Base-by-base conservation (phyloP, 2,329 filamentous ascomycete species). In the Colletotrichum ledebouriae region DNA sequence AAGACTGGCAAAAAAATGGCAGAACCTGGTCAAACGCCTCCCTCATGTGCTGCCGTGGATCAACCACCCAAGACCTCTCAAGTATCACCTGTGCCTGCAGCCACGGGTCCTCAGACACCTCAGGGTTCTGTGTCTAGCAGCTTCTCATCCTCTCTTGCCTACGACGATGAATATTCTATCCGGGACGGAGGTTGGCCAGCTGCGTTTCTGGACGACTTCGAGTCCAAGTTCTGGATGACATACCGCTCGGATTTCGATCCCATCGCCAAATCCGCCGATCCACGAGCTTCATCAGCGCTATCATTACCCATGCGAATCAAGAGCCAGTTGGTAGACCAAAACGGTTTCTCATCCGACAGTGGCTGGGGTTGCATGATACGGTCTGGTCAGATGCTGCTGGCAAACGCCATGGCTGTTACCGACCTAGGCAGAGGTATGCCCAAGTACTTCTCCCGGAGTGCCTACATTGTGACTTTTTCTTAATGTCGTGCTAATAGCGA, bases 321-420 rank as follows among this genome's bases (percentile, higher is more conserved):
- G 75, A 94, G 86, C 61, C 92, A 94, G 75, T 82, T 98, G 6
- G 86, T 89, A 11, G 93, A 97, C 56, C 88, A 93, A 65, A 85
- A 86, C 29, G 94, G 93, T 4, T 99, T 98, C 79, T 92, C 93
- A 11, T 95, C 94, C 2, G 96, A 99, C 78, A 94, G 93, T 10
- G 96, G 96, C 59, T 99, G 97, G 94, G 96, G 96, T 0, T 99
- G 96, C 76, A 99, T 99, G 96, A 98, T 99, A 73, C 86, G 96
- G 68, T 98, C 95, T 6, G 96, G 96, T 3, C 96, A 99, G 82
- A 95, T 93, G 75, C 85, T 99, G 29, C 84, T 99, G 47, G 95
- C 95, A 50, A 99, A 98, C 79, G 87, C 95, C 1, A 84, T 98
- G 73, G 81, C 89, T 17, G 86, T 92, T 63, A 82, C 94, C 55